Conservation (phyloP, 768 basidiomycete genomes). For the Leucocoprinus sp. region DNA sequence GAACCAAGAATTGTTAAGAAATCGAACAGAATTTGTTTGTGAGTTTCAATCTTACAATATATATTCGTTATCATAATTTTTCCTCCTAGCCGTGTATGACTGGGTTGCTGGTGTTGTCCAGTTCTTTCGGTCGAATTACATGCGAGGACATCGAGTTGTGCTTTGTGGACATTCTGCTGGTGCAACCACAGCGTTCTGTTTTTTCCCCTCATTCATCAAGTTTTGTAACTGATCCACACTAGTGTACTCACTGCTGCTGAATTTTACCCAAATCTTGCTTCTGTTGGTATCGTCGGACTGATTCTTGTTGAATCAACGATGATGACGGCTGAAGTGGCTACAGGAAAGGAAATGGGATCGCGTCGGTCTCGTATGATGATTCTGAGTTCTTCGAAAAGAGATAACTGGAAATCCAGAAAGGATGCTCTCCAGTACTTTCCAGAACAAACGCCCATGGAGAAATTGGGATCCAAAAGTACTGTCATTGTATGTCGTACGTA, state of each 20-base stretch:
- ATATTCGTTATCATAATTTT: too few relatives aligned
- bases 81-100: slow-evolving; percentile 25
- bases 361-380: slow-evolving; percentile 31
- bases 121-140: slow-evolving; percentile 24
- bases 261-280: slow-evolving; percentile 19
- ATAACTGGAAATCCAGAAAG: slow-evolving; percentile 32
- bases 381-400: slow-evolving; percentile 28
- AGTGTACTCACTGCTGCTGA: slow-evolving; percentile 33
- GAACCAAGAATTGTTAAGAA: slow-evolving; percentile 26
- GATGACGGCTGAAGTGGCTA: too few relatives aligned
- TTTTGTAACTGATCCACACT: not conserved
- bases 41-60: slow-evolving; percentile 14
- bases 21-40: slow-evolving; percentile 28
- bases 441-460: slow-evolving; percentile 37
- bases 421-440: slow-evolving; percentile 35
- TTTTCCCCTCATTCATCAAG: not conserved
- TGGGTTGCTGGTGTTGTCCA: slow-evolving; percentile 28
- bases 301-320: slow-evolving; percentile 41
- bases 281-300: slow-evolving; percentile 23
- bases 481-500: slow-evolving; percentile 29
- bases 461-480: slow-evolving; percentile 36
- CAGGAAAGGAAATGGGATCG: too few relatives aligned
- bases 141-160: slow-evolving; percentile 29
- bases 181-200: slow-evolving; percentile 28
- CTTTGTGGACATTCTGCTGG: slow-evolving; percentile 38